phyloP scores from a whole-genome alignment of 1,284 basidiomycete genomes.

The Hemileia vastatrix region DNA sequence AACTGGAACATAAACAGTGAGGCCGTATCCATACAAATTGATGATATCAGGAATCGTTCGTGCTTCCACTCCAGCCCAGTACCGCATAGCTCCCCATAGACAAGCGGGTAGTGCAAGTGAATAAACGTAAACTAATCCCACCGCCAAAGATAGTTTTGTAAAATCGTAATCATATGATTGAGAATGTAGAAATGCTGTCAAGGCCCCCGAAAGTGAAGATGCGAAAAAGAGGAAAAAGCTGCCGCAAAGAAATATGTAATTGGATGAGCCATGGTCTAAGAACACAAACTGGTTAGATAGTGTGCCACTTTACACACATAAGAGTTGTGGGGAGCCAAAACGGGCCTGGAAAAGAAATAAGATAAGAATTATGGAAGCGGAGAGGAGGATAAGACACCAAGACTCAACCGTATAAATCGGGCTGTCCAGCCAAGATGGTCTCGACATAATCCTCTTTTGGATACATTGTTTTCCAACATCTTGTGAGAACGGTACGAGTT shows the following conservation, averaged over 20 bases:
- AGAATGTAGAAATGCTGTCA: constrained; percentile 65
- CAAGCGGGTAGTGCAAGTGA: constrained; percentile 66
- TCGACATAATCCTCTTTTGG: constrained; percentile 47
- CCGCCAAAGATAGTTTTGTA: constrained; percentile 66
- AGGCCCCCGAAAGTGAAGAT: constrained; percentile 73
- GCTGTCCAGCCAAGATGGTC: constrained; percentile 47
- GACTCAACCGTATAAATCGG: constrained; percentile 49
- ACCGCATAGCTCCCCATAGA: constrained; percentile 64
- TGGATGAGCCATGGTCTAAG: neutral
- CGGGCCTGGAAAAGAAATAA: constrained; percentile 52
- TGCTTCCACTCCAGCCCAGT: constrained; percentile 69
- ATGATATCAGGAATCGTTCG: constrained; percentile 67
- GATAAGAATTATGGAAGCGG: neutral
- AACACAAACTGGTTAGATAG: neutral
- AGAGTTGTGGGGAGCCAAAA: constrained; percentile 93
- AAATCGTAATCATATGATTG: constrained; percentile 67
- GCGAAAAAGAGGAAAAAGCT: constrained; percentile 74
- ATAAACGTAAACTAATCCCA: constrained; percentile 73
- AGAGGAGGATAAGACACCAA: neutral
- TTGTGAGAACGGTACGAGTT: constrained; percentile 43
- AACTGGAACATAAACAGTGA: constrained; percentile 53
- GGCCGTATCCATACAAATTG: constrained; percentile 50
- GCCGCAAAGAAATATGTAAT: no score
- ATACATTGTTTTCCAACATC: constrained; percentile 46
- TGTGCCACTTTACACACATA: constrained; percentile 49